A percentile compares a stretch with the other conserved stretches of the same genome.
Evolutionary conservation across 805 yeast species (phyloP).

Genomic region (Wickerhamomyces alni): DNA sequence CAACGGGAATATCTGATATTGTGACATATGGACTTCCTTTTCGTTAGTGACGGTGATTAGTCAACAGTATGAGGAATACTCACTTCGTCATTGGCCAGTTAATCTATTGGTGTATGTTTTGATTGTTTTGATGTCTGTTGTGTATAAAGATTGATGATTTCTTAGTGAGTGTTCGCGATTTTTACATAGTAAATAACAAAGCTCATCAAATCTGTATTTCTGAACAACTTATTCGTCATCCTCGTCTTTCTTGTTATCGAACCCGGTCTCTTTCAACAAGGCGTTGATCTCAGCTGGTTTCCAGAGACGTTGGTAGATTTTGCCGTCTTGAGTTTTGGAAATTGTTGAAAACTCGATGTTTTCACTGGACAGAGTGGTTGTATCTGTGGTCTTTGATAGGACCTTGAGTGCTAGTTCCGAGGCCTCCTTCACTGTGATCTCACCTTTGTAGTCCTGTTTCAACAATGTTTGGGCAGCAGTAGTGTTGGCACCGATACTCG

Average conservation of each 20-base stretch:
- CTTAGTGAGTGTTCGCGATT: not conserved
- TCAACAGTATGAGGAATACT: not conserved
- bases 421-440: constrained; percentile 66
- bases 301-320: constrained; percentile 69
- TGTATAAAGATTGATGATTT: no score
- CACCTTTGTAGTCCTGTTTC: constrained; percentile 92
- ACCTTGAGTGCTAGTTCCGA: constrained; percentile 86
- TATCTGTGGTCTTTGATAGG: constrained; percentile 89
- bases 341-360: constrained; percentile 91
- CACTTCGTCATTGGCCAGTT: not conserved
- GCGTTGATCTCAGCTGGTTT: constrained; percentile 69
- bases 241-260: constrained; percentile 52
- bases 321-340: constrained; percentile 40
- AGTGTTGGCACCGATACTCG: constrained; percentile 93
- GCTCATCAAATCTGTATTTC: no score
- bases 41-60: not conserved
- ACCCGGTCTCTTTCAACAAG: constrained; percentile 66
- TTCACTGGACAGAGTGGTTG: constrained; percentile 77
- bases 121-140: no score
- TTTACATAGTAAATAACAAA: no score
- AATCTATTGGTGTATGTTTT: no score
- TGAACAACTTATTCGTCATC: constrained; percentile 25
- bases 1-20: constrained; percentile 64
- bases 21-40: constrained; percentile 30
- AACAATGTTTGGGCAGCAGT: constrained; percentile 93